Percentiles rank a stretch among this genome's conserved stretches.
Evolutionary conservation across 441 rosid genomes (phyloP).

Genomic region (Syzygium malaccense): DNA sequence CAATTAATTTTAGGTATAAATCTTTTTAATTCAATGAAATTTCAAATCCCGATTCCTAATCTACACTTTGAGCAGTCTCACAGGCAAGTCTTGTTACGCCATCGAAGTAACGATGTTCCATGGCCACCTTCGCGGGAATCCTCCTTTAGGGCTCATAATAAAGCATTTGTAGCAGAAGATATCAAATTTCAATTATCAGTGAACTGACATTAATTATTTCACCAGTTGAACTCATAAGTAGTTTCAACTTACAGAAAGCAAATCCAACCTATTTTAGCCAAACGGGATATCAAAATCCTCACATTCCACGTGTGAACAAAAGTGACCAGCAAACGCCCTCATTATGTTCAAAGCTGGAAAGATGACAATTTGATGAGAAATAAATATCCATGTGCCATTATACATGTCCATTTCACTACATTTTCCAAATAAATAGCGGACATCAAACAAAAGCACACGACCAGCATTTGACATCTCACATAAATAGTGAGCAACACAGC

Average conservation of each 20-base stretch:
- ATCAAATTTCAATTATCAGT: neutral
- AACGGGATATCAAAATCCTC: too few species aligned
- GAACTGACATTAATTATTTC: slow-evolving; percentile 26
- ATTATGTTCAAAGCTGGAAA: too few species aligned
- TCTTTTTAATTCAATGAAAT: neutral
- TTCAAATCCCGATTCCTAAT: neutral
- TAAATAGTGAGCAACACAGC: too few species aligned
- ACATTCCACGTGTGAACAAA: too few species aligned
- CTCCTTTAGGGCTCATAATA: slow-evolving; percentile 80
- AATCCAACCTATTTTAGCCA: slow-evolving; percentile 47
- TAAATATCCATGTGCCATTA: too few species aligned
- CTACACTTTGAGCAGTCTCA: slow-evolving; percentile 15
- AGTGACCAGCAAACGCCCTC: too few species aligned
- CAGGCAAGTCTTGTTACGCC: slow-evolving; percentile 57
- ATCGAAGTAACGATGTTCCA: slow-evolving; percentile 93
- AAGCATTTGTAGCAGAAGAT: slow-evolving; percentile 73
- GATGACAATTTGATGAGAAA: too few species aligned
- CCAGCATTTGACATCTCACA: too few species aligned
- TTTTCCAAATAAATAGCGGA: too few species aligned
- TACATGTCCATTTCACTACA: too few species aligned
- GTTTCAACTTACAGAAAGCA: slow-evolving; percentile 52
- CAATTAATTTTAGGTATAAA: slow-evolving; percentile 10
- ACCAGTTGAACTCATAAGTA: neutral
- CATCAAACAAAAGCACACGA: too few species aligned
- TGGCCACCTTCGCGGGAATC: slow-evolving; percentile 88